Evolutionary conservation across 2,329 filamentous ascomycete species (phyloP).

Genomic region (Eurotiales sp.): DNA sequence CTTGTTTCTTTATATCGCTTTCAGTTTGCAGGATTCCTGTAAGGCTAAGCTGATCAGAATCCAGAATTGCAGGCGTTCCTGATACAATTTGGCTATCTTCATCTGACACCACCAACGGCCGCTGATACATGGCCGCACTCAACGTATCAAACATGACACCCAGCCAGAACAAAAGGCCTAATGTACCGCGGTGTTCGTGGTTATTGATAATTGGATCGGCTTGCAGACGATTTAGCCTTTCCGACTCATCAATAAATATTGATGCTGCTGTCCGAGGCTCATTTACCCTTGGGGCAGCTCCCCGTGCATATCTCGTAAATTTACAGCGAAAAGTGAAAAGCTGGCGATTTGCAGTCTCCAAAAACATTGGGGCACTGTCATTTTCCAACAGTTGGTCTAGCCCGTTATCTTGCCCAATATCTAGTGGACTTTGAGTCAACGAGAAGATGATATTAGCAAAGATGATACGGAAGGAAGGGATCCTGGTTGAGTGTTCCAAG

Average conservation of each 20-base stretch:
- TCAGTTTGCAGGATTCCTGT: slow-evolving; percentile 7
- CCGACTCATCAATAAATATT: slow-evolving; percentile 3
- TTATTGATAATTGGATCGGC: slow-evolving; percentile 22
- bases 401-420: slow-evolving; percentile 15
- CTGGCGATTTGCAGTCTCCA: slow-evolving; percentile 39
- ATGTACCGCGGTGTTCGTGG: slow-evolving; percentile 41
- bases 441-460: slow-evolving; percentile 46
- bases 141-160: slow-evolving; percentile 59
- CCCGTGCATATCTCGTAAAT: slow-evolving; percentile 18
- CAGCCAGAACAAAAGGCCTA: slow-evolving; percentile 56
- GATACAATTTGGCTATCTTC: slow-evolving; percentile 41
- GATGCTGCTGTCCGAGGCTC: neutral
- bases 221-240: slow-evolving; percentile 2
- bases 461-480: slow-evolving; percentile 45
- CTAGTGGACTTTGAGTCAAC: slow-evolving; percentile 40
- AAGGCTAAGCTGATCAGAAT: slow-evolving; percentile 13
- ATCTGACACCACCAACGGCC: slow-evolving; percentile 43
- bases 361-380: slow-evolving; percentile 31
- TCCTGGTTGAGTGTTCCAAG: slow-evolving; percentile 34
- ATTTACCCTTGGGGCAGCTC: slow-evolving; percentile 1
- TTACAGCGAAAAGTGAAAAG: slow-evolving; percentile 31
- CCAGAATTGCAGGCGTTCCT: slow-evolving; percentile 1
- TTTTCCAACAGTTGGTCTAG: slow-evolving; percentile 22
- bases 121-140: slow-evolving; percentile 51
- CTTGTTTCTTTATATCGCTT: slow-evolving; percentile 16